Evolutionary conservation across 805 yeast genomes (phyloP).

Genomic region (Huiozyma naganishii): DNA sequence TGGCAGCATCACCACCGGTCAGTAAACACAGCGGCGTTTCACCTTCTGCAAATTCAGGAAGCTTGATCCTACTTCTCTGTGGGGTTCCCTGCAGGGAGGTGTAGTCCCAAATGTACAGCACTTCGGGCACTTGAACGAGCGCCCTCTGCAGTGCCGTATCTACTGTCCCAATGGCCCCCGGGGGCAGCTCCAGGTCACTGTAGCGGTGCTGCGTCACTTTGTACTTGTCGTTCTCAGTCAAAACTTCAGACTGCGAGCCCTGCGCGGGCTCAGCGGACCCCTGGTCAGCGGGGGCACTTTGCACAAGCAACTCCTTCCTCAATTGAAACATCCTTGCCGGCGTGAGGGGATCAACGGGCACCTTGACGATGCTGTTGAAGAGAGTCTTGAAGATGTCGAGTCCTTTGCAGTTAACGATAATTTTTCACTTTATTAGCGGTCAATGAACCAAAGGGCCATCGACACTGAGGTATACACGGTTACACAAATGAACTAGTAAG

Average conservation of each 20-base stretch:
- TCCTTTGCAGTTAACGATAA: too few species aligned
- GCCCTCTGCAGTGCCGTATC: conserved; percentile 33
- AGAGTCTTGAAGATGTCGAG: too few species aligned
- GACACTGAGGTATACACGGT: too few species aligned
- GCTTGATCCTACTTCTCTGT: conserved; percentile 11
- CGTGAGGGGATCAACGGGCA: too few species aligned
- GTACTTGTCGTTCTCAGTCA: conserved; percentile 26
- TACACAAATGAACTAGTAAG: too few species aligned
- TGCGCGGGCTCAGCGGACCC: neutral
- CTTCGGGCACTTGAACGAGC: conserved; percentile 36
- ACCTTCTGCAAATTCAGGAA: conserved; percentile 18
- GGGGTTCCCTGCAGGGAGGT: conserved; percentile 48
- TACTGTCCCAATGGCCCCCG: conserved; percentile 28
- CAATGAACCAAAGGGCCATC: too few species aligned
- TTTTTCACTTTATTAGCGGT: too few species aligned
- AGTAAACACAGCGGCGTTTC: conserved; percentile 18
- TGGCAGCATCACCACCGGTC: conserved; percentile 5
- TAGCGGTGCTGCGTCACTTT: conserved; percentile 16
- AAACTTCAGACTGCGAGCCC: conserved; percentile 6
- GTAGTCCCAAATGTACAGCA: conserved; percentile 60
- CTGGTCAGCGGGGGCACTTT: too few species aligned
- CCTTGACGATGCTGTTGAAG: too few species aligned
- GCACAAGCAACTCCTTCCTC: conserved; percentile 14
- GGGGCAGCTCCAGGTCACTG: conserved; percentile 7
- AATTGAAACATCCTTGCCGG: conserved; percentile 13